A percentile compares a stretch with the other conserved stretches of the same genome.
Conservation (phyloP, 2,329 filamentous ascomycete species). For the Bertia moriformis region DNA sequence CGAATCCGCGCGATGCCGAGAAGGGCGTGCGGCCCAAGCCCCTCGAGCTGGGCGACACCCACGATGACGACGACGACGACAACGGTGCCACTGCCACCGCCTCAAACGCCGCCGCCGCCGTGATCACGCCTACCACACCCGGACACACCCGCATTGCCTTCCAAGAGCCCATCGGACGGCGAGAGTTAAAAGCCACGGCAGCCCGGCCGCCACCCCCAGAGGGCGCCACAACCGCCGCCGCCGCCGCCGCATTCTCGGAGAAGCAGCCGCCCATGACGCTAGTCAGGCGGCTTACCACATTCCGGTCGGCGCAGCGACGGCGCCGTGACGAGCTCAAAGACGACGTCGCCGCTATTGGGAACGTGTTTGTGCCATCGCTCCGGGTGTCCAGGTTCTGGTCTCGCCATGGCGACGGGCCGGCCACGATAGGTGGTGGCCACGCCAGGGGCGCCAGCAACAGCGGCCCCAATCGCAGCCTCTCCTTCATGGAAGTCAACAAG, state of each 20-base stretch:
- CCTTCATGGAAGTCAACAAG: conserved; percentile 42
- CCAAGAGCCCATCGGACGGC: too few species aligned
- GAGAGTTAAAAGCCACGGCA: too few species aligned
- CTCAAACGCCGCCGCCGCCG: too few species aligned
- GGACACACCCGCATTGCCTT: not conserved
- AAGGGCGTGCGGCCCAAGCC: conserved; percentile 57
- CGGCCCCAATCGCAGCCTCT: conserved; percentile 34
- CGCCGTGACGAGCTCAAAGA: not conserved
- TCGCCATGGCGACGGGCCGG: conserved; percentile 22
- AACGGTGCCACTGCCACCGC: conserved; percentile 7
- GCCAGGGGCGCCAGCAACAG: too few species aligned
- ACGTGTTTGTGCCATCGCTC: conserved; percentile 21
- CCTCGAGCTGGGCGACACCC: conserved; percentile 19
- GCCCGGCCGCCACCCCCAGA: too few species aligned
- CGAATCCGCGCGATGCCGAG: conserved; percentile 81
- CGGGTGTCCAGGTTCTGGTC: too few species aligned
- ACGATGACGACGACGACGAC: conserved; percentile 22
- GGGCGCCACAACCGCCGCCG: not conserved
- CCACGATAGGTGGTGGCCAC: conserved; percentile 21
- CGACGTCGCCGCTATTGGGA: conserved; percentile 15
- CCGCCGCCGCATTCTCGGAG: not conserved
- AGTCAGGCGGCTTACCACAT: not conserved
- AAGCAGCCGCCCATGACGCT: not conserved
- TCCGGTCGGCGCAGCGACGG: not conserved
- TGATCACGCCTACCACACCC: too few species aligned